Percentiles rank a stretch among this genome's conserved stretches.
These are phyloP conservation scores for Curvularia spicifera DNA, from an alignment of 2,329 filamentous ascomycete genomes.

Conservation along the genomic window DNA sequence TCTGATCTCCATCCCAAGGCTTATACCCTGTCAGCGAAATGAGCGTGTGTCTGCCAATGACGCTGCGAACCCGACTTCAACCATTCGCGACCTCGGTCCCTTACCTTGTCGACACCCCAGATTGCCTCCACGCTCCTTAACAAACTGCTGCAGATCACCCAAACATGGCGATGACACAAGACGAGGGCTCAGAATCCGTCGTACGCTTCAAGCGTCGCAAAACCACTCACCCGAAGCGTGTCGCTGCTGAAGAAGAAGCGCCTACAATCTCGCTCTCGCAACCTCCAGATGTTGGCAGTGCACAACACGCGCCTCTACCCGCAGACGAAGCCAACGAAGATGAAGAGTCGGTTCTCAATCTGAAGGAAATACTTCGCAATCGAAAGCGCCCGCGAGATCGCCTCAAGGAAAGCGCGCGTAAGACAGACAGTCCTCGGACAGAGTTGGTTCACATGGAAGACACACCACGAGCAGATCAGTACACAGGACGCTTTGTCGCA, in stretches of 20 bases:
- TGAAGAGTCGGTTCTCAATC: constrained; percentile 31
- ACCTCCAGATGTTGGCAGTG: constrained; percentile 16
- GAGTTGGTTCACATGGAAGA: constrained; percentile 32
- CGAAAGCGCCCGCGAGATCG: constrained; percentile 41
- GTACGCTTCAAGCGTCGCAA: constrained; percentile 46
- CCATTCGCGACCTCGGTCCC: constrained; percentile 11
- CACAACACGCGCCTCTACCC: constrained; percentile 16
- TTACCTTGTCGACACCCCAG: neutral
- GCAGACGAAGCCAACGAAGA: constrained; percentile 17
- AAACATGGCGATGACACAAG: constrained; percentile 25
- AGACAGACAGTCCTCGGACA: constrained; percentile 22
- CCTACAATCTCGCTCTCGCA: constrained; percentile 1
- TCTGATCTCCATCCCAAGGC: neutral
- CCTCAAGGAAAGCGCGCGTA: constrained; percentile 28
- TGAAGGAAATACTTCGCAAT: constrained; percentile 43
- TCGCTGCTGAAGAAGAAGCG: constrained; percentile 24
- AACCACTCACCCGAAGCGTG: constrained; percentile 33
- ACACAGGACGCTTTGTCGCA: constrained; percentile 66
- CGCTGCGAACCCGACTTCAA: constrained; percentile 4
- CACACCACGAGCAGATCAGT: constrained; percentile 27
- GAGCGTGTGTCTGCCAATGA: constrained; percentile 5
- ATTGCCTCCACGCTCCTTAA: constrained; percentile 4
- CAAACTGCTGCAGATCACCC: constrained; percentile 7
- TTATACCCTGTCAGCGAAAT: neutral
- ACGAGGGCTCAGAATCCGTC: constrained; percentile 20